These are phyloP conservation scores for Penicillium verrucosum DNA, from an alignment of 2,329 filamentous ascomycete species.

Conservation along the genomic window DNA sequence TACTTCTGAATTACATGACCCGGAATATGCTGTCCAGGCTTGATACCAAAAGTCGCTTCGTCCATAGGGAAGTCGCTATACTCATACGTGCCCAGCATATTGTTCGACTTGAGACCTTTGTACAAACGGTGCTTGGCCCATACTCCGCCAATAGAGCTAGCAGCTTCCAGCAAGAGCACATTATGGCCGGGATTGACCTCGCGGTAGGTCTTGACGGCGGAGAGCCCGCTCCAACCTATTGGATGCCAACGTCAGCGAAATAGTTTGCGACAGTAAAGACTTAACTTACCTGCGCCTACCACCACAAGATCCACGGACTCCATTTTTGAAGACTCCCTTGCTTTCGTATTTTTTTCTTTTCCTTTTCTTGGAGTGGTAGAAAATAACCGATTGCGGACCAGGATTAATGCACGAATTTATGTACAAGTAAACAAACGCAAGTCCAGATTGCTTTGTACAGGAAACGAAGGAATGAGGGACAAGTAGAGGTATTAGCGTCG, in stretches of 20 bases:
- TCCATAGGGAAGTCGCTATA: conserved; percentile 72
- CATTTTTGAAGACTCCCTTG: conserved; percentile 16
- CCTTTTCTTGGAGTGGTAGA: neutral
- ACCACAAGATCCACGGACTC: conserved; percentile 30
- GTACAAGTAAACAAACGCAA: conserved; percentile 3
- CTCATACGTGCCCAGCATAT: conserved; percentile 69
- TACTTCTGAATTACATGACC: conserved; percentile 57
- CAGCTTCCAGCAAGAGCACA: conserved; percentile 58
- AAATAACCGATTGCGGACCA: neutral
- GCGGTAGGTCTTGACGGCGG: conserved; percentile 60
- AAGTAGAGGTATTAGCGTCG: neutral
- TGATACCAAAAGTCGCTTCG: conserved; percentile 48
- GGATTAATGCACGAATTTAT: conserved; percentile 4
- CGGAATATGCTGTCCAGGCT: conserved; percentile 57
- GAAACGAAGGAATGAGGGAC: neutral
- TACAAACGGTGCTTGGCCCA: conserved; percentile 67
- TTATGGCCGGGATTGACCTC: conserved; percentile 57
- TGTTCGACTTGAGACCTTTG: conserved; percentile 69
- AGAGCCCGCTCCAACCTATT: conserved; percentile 55
- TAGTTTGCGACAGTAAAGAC: conserved; percentile 29
- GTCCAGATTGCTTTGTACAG: neutral
- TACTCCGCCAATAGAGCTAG: conserved; percentile 61
- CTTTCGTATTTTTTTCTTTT: neutral
- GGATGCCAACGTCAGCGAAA: conserved; percentile 37
- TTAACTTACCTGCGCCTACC: conserved; percentile 28